Evolutionary conservation across 495 filamentous ascomycete genomes (phyloP), one percentile per base, ranked within the genome.

Genomic region (Lasiosphaeris hirsuta): DNA sequence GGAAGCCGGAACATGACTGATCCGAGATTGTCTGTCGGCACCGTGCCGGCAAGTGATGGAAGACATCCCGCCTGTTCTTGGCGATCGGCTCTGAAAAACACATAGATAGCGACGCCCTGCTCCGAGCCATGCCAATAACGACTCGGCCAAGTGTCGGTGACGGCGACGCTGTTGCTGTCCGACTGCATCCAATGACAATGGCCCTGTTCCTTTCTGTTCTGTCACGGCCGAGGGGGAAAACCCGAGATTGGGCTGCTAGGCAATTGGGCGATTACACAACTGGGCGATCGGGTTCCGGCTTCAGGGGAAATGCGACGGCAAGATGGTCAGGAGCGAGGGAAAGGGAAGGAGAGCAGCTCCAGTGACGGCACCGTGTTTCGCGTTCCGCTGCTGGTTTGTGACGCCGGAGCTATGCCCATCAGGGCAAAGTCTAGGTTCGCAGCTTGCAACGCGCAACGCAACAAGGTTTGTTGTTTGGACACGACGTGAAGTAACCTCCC

Each of bases 401-500:
- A 35, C 30, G 37, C 53, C 19, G 34, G 15, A 14, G 53, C 49
- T 40, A 51, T 38, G 0, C 49, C 49, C 36, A 51, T 51, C 49
- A 51, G 15, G 38, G 30, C 14, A 47, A 46, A 37, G 41, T 47
- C 10, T 30, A 5, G 23, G 23, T 30, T 30, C 23, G 23, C 23
- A 30, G 23, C 23, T 30, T 5, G 23, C 23, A 30, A 5, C 23
- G 30, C 43, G 30, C 33, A 13, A 36, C 14, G 53, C 53, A 45
- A n/a, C 23, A 45, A 30, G 42, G 33, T 36, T 55, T 55, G 42
- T 19, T 37, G 41, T 46, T 55, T 41, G 53, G 41, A 47, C 53
- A 55, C 53, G 19, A 42, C 53, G 53, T 55, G 53, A 55, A 55
- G 53, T 55, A 55, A 55, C 42, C 42, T 41, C 41, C 53, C 53